phyloP scores from a whole-genome alignment of 176 grass and related monocot species.

The bread wheat (Triticum aestivum) region DNA sequence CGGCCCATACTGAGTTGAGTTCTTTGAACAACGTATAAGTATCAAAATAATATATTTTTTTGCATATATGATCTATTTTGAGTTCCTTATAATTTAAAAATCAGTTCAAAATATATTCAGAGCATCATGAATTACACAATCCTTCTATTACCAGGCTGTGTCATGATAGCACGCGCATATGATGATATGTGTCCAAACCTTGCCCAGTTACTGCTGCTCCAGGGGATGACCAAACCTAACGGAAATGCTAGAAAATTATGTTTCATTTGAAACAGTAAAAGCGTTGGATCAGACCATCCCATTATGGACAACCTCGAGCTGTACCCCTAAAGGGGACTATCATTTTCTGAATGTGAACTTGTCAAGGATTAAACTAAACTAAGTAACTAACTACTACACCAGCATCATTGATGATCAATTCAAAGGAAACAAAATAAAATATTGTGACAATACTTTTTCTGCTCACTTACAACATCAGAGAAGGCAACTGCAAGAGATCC shows the following conservation, averaged over 20 bases:
- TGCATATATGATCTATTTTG: not conserved
- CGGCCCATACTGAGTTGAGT: not conserved
- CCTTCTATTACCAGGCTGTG: not conserved
- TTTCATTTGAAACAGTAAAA: not conserved
- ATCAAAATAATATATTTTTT: too few relatives aligned
- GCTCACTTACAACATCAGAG: constrained; percentile 86
- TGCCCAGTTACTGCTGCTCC: not conserved
- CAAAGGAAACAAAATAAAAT: not conserved
- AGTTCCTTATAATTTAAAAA: constrained; percentile 11
- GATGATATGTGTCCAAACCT: not conserved
- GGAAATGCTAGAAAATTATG: not conserved
- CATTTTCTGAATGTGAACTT: not conserved
- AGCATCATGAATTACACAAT: constrained; percentile 1
- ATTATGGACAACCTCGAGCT: not conserved
- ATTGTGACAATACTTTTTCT: not conserved
- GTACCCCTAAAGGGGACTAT: not conserved
- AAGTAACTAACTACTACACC: not conserved
- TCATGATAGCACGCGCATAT: not conserved
- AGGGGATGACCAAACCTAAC: not conserved
- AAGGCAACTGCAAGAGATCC: constrained; percentile 95
- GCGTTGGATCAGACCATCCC: not conserved
- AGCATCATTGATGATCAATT: not conserved
- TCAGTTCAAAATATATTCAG: not conserved
- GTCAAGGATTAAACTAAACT: not conserved
- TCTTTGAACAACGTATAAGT: not conserved